phyloP scores from a whole-genome alignment of 164 flowering plant species.

The Vitis labrusca region DNA sequence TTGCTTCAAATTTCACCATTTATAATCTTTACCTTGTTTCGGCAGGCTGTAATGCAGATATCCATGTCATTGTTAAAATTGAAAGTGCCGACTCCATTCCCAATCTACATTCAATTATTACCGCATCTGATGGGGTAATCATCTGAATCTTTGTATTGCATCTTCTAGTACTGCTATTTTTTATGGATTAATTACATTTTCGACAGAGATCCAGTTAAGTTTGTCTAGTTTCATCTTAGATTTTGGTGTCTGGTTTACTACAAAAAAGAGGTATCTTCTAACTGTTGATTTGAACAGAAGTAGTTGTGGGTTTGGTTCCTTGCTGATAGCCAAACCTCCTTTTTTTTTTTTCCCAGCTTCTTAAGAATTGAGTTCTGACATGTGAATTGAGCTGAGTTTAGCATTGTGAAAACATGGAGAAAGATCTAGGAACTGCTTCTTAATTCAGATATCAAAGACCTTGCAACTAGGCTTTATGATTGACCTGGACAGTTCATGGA shows the following conservation, averaged over 20 bases:
- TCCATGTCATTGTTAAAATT: conserved; percentile 78
- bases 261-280: too few species aligned
- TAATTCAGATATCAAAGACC: not conserved
- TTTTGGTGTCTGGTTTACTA: too few species aligned
- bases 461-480: not conserved
- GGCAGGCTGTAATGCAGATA: conserved; percentile 80
- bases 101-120: conserved; percentile 80
- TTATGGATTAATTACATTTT: not conserved
- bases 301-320: not conserved
- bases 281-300: not conserved
- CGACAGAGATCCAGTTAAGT: not conserved
- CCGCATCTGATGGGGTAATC: conserved; percentile 93
- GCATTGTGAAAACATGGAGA: not conserved
- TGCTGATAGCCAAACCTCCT: not conserved
- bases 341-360: not conserved
- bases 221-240: too few species aligned
- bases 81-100: conserved; percentile 97
- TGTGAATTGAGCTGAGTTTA: not conserved
- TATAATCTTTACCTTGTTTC: conserved; percentile 10
- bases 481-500: not conserved
- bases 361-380: too few species aligned
- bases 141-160: conserved; percentile 13
- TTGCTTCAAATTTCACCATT: not conserved
- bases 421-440: not conserved
- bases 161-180: conserved; percentile 1